Conservation (phyloP, 345 rosid genomes). For the Dipteronia sinensis region DNA sequence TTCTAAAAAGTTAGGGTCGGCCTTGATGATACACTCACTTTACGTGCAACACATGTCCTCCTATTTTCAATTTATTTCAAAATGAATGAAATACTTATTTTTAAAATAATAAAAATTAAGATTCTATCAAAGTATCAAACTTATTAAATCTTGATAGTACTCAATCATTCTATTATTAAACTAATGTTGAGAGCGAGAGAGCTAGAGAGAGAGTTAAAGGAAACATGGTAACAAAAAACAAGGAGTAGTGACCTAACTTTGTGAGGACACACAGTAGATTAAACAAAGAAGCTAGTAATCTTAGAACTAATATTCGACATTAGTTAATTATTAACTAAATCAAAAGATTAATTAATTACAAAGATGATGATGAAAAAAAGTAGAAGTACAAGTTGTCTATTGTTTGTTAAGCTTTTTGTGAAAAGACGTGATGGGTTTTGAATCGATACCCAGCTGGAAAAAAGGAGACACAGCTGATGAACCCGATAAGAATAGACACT, state of each 20-base stretch:
- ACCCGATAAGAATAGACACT: background rate
- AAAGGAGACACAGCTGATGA: constrained; percentile 8
- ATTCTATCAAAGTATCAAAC: too few relatives aligned
- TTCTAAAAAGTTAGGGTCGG: too few relatives aligned
- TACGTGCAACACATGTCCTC: too few relatives aligned
- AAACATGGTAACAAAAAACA: background rate
- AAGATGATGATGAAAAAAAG: background rate
- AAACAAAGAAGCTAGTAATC: background rate
- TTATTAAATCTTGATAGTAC: background rate
- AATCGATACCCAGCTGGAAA: constrained; percentile 25
- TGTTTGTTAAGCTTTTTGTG: constrained; percentile 7
- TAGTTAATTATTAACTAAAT: background rate
- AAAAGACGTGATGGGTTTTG: constrained; percentile 33
- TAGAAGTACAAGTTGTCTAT: constrained; percentile 14
- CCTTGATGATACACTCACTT: too few relatives aligned
- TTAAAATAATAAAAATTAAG: background rate
- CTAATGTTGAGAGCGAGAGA: too few relatives aligned
- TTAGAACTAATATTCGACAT: constrained; percentile 14
- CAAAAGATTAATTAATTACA: background rate
- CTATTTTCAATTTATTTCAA: too few relatives aligned
- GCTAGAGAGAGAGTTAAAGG: too few relatives aligned
- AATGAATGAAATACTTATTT: too few relatives aligned
- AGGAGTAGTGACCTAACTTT: constrained; percentile 1
- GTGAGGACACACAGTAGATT: background rate
- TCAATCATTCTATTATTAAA: background rate